Percentiles rank a stretch among this genome's conserved stretches.
Evolutionary conservation across 257 asterid genomes (phyloP).

Genomic region (Solanum arcanum): DNA sequence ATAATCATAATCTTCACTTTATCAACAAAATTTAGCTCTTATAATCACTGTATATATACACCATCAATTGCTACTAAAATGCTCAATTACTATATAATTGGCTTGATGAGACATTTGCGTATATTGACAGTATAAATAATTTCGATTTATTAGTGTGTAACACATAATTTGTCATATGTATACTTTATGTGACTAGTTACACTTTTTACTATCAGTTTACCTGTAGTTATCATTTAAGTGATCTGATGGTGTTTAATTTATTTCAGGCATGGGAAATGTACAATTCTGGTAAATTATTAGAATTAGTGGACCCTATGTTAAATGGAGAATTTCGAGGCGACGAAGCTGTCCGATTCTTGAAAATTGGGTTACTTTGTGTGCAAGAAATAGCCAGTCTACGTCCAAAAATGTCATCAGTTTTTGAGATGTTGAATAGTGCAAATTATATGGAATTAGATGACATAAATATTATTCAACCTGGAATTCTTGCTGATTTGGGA

Average conservation of each 20-base stretch:
- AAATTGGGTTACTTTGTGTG: background rate
- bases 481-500: background rate
- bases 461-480: background rate
- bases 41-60: background rate
- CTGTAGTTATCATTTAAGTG: background rate
- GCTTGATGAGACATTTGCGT: background rate
- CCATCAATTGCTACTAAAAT: background rate
- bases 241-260: background rate
- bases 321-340: background rate
- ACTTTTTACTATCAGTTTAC: background rate
- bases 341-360: background rate
- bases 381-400: background rate
- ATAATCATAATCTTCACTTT: background rate
- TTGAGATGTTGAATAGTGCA: background rate
- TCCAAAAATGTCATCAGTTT: background rate
- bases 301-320: background rate
- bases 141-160: background rate
- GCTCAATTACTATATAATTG: background rate
- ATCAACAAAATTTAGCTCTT: background rate
- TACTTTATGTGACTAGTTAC: background rate
- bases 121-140: background rate
- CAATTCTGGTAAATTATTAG: background rate
- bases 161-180: background rate
- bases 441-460: background rate
- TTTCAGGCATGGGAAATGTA: conserved; percentile 6